Conservation (phyloP, 352 stramenopile genomes). For the Phytophthora nicotianae region DNA sequence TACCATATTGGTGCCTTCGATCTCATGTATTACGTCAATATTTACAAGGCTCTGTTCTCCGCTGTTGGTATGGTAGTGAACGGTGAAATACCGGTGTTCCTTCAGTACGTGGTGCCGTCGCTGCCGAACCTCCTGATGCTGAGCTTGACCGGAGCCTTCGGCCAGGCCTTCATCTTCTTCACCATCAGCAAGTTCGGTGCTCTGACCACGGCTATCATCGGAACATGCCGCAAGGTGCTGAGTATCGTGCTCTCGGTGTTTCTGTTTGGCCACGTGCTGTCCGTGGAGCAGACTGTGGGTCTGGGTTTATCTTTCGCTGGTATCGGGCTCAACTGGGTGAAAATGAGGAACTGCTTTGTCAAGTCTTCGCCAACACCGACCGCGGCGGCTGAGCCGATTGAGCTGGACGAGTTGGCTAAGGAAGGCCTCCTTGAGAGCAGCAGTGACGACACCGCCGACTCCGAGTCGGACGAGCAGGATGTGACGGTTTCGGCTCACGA, state of each 20-base stretch:
- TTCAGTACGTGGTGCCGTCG: conserved; percentile 65
- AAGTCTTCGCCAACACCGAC: conserved; percentile 32
- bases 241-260: conserved; percentile 88
- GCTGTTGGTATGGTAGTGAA: conserved; percentile 72
- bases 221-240: conserved; percentile 85
- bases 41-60: conserved; percentile 83
- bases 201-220: conserved; percentile 85
- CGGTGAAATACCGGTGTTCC: conserved; percentile 64
- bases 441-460: conserved; percentile 69
- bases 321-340: conserved; percentile 84
- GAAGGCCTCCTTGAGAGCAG: conserved; percentile 64
- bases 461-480: conserved; percentile 57
- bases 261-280: conserved; percentile 80
- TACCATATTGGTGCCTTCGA: conserved; percentile 87
- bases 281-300: conserved; percentile 65
- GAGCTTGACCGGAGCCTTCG: conserved; percentile 75
- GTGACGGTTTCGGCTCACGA: conserved; percentile 21
- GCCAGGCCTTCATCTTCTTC: conserved; percentile 89
- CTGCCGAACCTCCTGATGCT: conserved; percentile 71
- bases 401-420: conserved; percentile 48
- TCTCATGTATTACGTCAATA: conserved; percentile 89
- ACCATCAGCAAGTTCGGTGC: conserved; percentile 88
- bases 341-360: conserved; percentile 55
- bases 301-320: conserved; percentile 68
- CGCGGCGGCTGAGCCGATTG: conserved; percentile 13